A percentile compares a stretch with the other conserved stretches of the same genome.
phyloP scores from a whole-genome alignment of 2,329 filamentous ascomycete genomes.

The Aspergillus calidoustus region DNA sequence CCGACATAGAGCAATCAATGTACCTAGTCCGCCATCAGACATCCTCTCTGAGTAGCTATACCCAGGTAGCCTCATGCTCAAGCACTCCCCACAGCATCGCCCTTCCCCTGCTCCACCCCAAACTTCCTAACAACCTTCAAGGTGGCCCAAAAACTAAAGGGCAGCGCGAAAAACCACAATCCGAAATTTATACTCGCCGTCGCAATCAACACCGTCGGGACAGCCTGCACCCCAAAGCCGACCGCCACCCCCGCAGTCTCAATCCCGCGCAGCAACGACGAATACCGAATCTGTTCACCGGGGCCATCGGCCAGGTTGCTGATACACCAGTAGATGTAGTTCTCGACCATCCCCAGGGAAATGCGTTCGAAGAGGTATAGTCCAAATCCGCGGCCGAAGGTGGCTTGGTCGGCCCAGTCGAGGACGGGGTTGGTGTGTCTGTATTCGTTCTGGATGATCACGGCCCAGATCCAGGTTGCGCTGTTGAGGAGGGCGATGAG shows the following conservation, averaged over 20 bases:
- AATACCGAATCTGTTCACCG: slow-evolving; percentile 52
- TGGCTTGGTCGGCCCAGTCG: slow-evolving; percentile 49
- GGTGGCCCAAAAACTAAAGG: slow-evolving; percentile 52
- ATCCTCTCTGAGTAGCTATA: too few relatives aligned
- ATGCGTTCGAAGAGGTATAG: slow-evolving; percentile 49
- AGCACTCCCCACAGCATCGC: background rate
- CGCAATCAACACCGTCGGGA: slow-evolving; percentile 49
- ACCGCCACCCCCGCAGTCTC: slow-evolving; percentile 50
- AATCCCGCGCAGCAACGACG: slow-evolving; percentile 49
- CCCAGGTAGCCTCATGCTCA: background rate
- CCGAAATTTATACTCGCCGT: slow-evolving; percentile 52
- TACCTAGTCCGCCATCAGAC: too few relatives aligned
- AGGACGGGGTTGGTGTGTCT: slow-evolving; percentile 47
- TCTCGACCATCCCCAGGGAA: slow-evolving; percentile 47
- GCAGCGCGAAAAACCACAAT: slow-evolving; percentile 49
- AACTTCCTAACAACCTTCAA: slow-evolving; percentile 49
- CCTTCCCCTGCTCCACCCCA: slow-evolving; percentile 18
- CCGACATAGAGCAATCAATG: too few relatives aligned
- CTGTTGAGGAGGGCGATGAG: slow-evolving; percentile 50
- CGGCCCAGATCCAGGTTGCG: slow-evolving; percentile 54
- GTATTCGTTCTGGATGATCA: slow-evolving; percentile 54
- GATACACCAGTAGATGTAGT: slow-evolving; percentile 56
- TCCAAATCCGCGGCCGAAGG: slow-evolving; percentile 51
- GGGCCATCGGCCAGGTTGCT: slow-evolving; percentile 51
- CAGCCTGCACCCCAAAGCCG: slow-evolving; percentile 51